A percentile compares a stretch with the other conserved stretches of the same genome.
Evolutionary conservation across 805 yeast species (phyloP).

Genomic region (Pichia exigua): DNA sequence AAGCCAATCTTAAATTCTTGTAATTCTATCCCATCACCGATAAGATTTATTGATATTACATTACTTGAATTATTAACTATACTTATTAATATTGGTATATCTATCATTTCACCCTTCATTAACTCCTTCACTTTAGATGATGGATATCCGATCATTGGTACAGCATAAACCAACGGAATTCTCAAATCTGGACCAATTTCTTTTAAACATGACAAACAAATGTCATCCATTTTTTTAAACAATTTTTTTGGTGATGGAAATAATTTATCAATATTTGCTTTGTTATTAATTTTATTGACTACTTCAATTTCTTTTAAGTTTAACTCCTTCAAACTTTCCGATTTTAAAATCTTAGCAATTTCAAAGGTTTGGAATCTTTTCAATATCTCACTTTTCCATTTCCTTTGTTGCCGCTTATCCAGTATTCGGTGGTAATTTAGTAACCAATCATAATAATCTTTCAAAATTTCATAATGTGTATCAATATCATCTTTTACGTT

Average conservation of each 20-base stretch:
- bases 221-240: constrained; percentile 15
- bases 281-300: background rate
- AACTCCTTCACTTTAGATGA: background rate
- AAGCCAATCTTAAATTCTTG: background rate
- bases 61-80: constrained; percentile 12
- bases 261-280: constrained; percentile 4
- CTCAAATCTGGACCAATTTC: background rate
- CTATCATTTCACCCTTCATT: background rate
- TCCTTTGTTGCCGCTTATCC: constrained; percentile 4
- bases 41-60: background rate
- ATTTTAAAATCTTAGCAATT: constrained; percentile 15
- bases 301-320: background rate
- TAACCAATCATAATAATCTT: constrained; percentile 13
- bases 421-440: constrained; percentile 12
- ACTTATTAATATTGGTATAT: constrained; percentile 5
- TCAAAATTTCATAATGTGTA: constrained; percentile 11
- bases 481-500: constrained; percentile 10
- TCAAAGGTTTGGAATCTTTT: constrained; percentile 16
- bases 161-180: background rate
- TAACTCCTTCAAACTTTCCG: constrained; percentile 5
- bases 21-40: background rate
- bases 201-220: constrained; percentile 1
- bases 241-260: constrained; percentile 15
- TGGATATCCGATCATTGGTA: constrained; percentile 3
- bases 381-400: constrained; percentile 11